Conservation (phyloP, 495 filamentous ascomycete genomes). For the Lepraria neglecta region DNA sequence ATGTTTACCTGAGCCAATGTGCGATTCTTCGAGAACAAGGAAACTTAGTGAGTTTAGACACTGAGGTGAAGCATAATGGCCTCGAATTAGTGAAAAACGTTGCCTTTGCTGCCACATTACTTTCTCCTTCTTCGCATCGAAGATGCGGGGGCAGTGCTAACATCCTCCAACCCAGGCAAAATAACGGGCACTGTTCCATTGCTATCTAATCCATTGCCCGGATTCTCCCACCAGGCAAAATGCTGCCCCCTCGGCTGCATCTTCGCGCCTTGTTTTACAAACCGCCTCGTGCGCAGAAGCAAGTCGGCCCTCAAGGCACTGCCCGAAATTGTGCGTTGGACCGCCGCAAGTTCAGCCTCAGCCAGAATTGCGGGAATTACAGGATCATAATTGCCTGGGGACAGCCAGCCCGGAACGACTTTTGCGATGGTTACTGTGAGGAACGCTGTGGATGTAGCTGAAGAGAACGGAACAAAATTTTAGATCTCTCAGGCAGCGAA, state of each 20-base stretch:
- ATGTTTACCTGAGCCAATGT: background rate
- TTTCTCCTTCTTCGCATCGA: constrained; percentile 4
- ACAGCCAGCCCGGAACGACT: constrained; percentile 9
- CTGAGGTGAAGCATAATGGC: no score
- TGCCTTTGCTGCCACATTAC: background rate
- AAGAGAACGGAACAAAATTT: background rate
- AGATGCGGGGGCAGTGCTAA: background rate
- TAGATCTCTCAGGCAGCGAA: background rate
- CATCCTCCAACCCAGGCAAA: background rate
- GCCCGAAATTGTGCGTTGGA: background rate
- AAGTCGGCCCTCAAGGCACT: background rate
- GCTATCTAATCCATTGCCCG: background rate
- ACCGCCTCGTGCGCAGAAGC: background rate
- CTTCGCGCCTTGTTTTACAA: background rate
- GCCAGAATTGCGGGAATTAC: background rate
- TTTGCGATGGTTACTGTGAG: background rate
- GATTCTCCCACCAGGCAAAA: constrained; percentile 7
- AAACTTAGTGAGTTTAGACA: no score
- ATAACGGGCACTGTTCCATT: background rate
- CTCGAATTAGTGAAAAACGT: no score
- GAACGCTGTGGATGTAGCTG: background rate
- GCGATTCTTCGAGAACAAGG: no score
- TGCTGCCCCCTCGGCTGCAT: constrained; percentile 8
- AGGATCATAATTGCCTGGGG: constrained; percentile 7
- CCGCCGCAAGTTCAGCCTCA: background rate